Percentiles rank a stretch among this genome's conserved stretches.
These are phyloP conservation scores for Termitomyces sp. DNA, from an alignment of 1,284 basidiomycete genomes.

Conservation along the genomic window DNA sequence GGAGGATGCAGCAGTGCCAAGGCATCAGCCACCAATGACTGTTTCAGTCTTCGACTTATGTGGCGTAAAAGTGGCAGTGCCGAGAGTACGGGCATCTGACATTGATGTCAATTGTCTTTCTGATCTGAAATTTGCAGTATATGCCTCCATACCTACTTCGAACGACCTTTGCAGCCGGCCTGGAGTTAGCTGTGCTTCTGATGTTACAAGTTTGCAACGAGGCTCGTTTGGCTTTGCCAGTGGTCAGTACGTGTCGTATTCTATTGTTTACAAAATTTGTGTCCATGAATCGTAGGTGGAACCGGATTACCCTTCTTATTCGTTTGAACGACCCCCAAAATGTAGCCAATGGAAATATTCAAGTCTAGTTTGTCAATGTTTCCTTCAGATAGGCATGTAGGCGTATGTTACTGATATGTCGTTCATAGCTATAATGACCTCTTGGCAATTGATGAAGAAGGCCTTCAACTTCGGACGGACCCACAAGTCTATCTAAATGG, in stretches of 20 bases:
- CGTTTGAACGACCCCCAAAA: conserved; percentile 53
- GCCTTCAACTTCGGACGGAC: conserved; percentile 47
- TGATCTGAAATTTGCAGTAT: conserved; percentile 35
- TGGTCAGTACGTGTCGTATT: conserved; percentile 44
- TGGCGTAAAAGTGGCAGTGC: conserved; percentile 59
- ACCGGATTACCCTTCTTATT: conserved; percentile 52
- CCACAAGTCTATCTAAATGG: conserved; percentile 46
- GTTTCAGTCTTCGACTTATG: conserved; percentile 70
- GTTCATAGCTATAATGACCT: conserved; percentile 49
- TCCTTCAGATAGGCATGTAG: neutral
- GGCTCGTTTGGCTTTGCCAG: conserved; percentile 62
- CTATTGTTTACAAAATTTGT: neutral
- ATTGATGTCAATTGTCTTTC: neutral
- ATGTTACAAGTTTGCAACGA: conserved; percentile 65
- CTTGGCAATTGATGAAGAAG: conserved; percentile 41
- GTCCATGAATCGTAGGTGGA: conserved; percentile 42
- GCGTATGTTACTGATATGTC: conserved; percentile 3
- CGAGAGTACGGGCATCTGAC: conserved; percentile 46
- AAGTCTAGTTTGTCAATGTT: conserved; percentile 41
- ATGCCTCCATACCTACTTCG: conserved; percentile 55
- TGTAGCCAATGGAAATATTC: conserved; percentile 51
- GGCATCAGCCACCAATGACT: conserved; percentile 48
- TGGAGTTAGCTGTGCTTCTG: conserved; percentile 59
- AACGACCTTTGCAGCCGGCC: conserved; percentile 52
- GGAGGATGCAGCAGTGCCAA: conserved; percentile 58